Base-by-base conservation (phyloP, 768 basidiomycete genomes). In the Lactarius tabidus region DNA sequence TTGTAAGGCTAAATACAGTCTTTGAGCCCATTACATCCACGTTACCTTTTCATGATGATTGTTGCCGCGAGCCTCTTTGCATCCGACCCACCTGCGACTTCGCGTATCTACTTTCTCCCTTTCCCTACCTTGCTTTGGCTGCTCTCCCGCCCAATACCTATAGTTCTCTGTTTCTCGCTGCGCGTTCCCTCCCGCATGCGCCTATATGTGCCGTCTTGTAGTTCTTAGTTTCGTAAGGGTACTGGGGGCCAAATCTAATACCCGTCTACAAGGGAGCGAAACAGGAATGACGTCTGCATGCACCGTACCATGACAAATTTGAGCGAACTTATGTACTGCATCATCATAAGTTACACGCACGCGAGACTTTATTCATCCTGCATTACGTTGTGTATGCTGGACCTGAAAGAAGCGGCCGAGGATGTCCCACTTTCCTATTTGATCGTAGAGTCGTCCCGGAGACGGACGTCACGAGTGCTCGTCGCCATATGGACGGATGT, bases 1-100 rank as follows among this genome's bases (percentile, higher is more conserved):
- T 84, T 93, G 75, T 98, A 83, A 88, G 73, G 74, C 71, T 35
- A 58, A 66, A 64, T 64, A 65, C 69, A 14, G 67, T 62, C 67
- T n/a, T 74, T 73, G 76, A 58, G 51, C 53, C 60, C 59, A 63
- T 43, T 57, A 45, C 43, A 64, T 70, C 45, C 64, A 70, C 67
- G 61, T 69, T 66, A 59, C 59, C 55, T 45, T 28, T 59, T 62
- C 60, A 69, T 69, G 57, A 69, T 45, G 60, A 62, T 56, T 56
- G 48, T 31, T 43, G 58, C 52, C 59, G 62, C 62, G 68, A 67
- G 64, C 64, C 58, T 55, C 64, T 56, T 67, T 62, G 60, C 59
- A 57, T 14, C 29, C 65, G 61, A 63, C 62, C 66, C 20, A 59
- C 29, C 63, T 56, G 60, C 65, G 67, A 43, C 45, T 65, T 56